Conservation (phyloP, 2,329 filamentous ascomycete species). For the Pseudopithomyces maydicus region DNA sequence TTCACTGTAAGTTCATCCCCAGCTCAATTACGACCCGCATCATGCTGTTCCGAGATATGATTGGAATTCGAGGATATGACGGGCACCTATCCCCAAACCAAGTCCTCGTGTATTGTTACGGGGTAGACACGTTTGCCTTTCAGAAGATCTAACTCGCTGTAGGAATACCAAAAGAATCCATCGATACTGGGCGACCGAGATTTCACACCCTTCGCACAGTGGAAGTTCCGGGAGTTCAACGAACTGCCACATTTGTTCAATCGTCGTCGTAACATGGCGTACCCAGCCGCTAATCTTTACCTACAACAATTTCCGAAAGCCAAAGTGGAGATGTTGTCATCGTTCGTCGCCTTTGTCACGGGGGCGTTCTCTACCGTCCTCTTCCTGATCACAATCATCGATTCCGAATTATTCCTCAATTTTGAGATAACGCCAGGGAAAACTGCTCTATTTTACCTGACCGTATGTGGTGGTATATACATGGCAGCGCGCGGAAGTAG, state of each 20-base stretch:
- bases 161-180: constrained; percentile 96
- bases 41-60: no score
- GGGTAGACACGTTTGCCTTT: no score
- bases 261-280: constrained; percentile 89
- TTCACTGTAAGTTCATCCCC: constrained; percentile 70
- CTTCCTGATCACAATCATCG: constrained; percentile 80
- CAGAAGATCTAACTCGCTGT: constrained; percentile 11
- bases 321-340: constrained; percentile 83
- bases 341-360: constrained; percentile 84
- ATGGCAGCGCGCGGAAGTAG: constrained; percentile 81
- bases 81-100: no score
- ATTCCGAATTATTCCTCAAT: constrained; percentile 85
- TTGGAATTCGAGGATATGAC: no score
- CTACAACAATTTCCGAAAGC: constrained; percentile 96
- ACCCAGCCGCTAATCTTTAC: constrained; percentile 89
- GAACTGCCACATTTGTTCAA: constrained; percentile 92
- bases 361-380: constrained; percentile 87
- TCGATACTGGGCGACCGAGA: constrained; percentile 83
- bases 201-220: constrained; percentile 92
- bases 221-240: constrained; percentile 99
- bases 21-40: background rate
- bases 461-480: constrained; percentile 81
- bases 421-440: constrained; percentile 91
- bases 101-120: no score
- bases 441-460: constrained; percentile 89